Evolutionary conservation across 768 basidiomycete genomes (phyloP), one percentile per base, ranked within the genome.

Genomic region (Leucosporidium yakuticum): DNA sequence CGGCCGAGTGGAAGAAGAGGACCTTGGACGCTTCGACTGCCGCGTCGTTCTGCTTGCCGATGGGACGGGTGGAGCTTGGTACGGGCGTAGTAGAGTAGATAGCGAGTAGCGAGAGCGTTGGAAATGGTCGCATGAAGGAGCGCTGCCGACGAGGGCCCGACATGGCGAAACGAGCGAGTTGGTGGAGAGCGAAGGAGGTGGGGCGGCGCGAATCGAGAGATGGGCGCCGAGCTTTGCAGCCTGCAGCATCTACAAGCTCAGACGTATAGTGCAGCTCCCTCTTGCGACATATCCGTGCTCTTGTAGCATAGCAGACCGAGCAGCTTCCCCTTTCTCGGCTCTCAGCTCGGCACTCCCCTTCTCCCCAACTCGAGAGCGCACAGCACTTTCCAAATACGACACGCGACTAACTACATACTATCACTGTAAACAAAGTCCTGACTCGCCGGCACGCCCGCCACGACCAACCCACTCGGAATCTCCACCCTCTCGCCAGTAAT

Each of bases 401-500:
- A 51, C 21, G 8, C 50, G 3, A 36, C 32, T 3, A 23, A 39
- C 47, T 25, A 60, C 15, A 60, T 44, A 6, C 20, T 25, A 39
- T 60, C 59, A 39, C 39, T 15, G 15, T 47, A 60, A 8, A 44
- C 44, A 21, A 60, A 60, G 0, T 39, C 39, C n/a, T 25, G 44
- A 15, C 27, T 31, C n/a, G 17, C 19, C 59, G 59, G 59, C 17
- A 48, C 44, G n/a, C 17, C 27, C n/a, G 39, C 44, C 1, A 60
- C 59, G 17, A 20, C 7, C 44, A 48, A 31, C 59, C 25, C n/a
- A 27, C 15, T 88, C 5, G 91, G 91, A 75, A 95, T 90, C 76
- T 92, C 89, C 21, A 92, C 88, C 80, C 85, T 87, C 78, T 93
- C 91, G 9, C 91, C 92, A 1, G 89, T 88, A 49, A 96, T 82